Evolutionary conservation across 2,329 filamentous ascomycete genomes (phyloP), one percentile per base, ranked within the genome.

Genomic region (Arthrobotrys sinensis): DNA sequence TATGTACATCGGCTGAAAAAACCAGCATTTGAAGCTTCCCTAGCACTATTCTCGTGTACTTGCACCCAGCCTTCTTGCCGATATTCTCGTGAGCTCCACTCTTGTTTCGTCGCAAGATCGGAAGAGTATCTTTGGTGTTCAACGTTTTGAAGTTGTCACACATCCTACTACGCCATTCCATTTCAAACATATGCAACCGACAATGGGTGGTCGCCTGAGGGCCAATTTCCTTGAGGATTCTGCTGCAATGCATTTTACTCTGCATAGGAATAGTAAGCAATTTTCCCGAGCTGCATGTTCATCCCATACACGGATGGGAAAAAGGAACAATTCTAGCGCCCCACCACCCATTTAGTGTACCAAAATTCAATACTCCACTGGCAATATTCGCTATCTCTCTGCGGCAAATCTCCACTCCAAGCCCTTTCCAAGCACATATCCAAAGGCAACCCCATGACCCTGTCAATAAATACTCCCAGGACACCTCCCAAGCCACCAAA

Each of bases 61-160:
- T 57, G 28, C 28, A 34, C 52, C 60, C 69, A 65, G 50, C 62
- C 55, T 53, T 60, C 63, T 28, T 69, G 53, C 16, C 52, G 64
- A 43, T 53, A 28, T 40, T 32, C 50, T 45, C 45, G n/a, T 32
- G 40, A 46, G 63, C 68, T 76, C 72, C 72, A 76, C 73, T 71
- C 36, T 50, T 71, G 66, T 77, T 77, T 71, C 67, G 73, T 77
- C 73, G 73, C 73, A 77, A 71, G 65, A 66, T 77, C 65, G 65
- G 72, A 70, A 77, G 40, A 50, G 32, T 34, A 67, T 50, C 69
- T 70, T 77, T 48, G 50, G 66, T 48, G 36, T 67, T 71, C 32
- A 40, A 21, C 28, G 38, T 53, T 70, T 71, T 71, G 52, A 67
- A 53, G 50, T 52, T 67, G 73, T 66, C 60, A 77, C 73, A 77